These are phyloP conservation scores for Tolypocladium cylindrosporum DNA, from an alignment of 2,329 filamentous ascomycete genomes.

Conservation along the genomic window DNA sequence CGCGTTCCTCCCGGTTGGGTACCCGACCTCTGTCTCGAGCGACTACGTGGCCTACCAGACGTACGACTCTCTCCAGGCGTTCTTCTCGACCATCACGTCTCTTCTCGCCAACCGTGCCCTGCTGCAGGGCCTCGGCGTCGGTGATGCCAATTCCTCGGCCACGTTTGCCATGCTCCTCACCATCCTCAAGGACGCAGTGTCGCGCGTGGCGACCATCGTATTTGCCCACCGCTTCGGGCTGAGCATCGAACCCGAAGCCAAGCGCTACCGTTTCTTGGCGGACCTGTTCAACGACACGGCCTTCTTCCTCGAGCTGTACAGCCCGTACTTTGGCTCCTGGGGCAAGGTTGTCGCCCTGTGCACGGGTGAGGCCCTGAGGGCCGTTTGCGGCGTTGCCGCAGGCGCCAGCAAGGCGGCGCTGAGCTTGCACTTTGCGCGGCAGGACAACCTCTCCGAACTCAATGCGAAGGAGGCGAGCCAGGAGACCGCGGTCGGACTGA, in stretches of 20 bases:
- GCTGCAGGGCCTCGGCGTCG: constrained; percentile 70
- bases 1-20: constrained; percentile 80
- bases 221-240: constrained; percentile 78
- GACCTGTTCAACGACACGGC: constrained; percentile 83
- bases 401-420: constrained; percentile 84
- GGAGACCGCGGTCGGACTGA: constrained; percentile 81
- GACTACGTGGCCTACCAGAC: constrained; percentile 71
- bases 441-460: constrained; percentile 81
- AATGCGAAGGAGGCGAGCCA: constrained; percentile 94
- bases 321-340: constrained; percentile 55
- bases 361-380: constrained; percentile 39
- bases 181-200: constrained; percentile 72
- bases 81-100: constrained; percentile 71
- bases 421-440: constrained; percentile 81
- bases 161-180: constrained; percentile 75
- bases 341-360: constrained; percentile 41
- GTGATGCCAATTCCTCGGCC: constrained; percentile 67
- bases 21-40: constrained; percentile 71
- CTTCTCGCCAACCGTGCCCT: constrained; percentile 76
- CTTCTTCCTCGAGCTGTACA: constrained; percentile 77
- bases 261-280: constrained; percentile 77
- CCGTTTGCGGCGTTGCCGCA: constrained; percentile 80
- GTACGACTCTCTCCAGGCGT: constrained; percentile 72
- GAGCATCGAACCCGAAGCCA: constrained; percentile 81
- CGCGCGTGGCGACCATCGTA: constrained; percentile 72